phyloP scores from a whole-genome alignment of 768 basidiomycete genomes.

The Amanita rimosa region DNA sequence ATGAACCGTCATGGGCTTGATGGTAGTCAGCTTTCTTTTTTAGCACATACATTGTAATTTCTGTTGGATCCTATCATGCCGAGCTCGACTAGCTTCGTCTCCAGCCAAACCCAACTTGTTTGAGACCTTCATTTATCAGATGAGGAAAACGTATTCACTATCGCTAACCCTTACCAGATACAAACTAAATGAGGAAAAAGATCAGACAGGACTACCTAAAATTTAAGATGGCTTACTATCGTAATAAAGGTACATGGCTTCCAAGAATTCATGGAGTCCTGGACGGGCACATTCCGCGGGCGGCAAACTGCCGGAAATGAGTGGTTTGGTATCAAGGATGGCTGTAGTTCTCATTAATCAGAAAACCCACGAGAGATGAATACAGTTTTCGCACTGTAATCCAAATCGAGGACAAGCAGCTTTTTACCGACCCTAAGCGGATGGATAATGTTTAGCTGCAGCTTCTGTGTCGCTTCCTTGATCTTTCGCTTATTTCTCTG shows the following conservation, averaged over 20 bases:
- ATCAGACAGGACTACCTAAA: neutral
- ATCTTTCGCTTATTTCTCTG: constrained; percentile 76
- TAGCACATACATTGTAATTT: constrained; percentile 51
- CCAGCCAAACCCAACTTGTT: constrained; percentile 85
- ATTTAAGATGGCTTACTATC: constrained; percentile 37
- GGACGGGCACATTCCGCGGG: constrained; percentile 78
- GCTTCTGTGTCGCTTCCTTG: constrained; percentile 53
- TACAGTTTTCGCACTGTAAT: constrained; percentile 49
- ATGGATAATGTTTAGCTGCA: constrained; percentile 62
- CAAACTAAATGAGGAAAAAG: constrained; percentile 35
- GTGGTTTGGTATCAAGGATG: constrained; percentile 75
- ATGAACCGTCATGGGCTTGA: neutral
- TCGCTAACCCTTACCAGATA: constrained; percentile 47
- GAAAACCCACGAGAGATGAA: neutral
- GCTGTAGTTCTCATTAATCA: constrained; percentile 27
- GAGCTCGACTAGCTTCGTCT: constrained; percentile 78
- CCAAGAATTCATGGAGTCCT: constrained; percentile 73
- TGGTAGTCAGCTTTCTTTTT: neutral
- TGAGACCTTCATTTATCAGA: constrained; percentile 44
- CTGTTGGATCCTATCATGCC: constrained; percentile 67
- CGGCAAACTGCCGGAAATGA: constrained; percentile 73
- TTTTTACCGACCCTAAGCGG: constrained; percentile 69
- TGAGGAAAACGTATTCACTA: neutral
- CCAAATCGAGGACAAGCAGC: constrained; percentile 78
- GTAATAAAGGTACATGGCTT: constrained; percentile 70